phyloP scores from a whole-genome alignment of 2,329 filamentous ascomycete genomes.

The Stemphylium lycopersici region DNA sequence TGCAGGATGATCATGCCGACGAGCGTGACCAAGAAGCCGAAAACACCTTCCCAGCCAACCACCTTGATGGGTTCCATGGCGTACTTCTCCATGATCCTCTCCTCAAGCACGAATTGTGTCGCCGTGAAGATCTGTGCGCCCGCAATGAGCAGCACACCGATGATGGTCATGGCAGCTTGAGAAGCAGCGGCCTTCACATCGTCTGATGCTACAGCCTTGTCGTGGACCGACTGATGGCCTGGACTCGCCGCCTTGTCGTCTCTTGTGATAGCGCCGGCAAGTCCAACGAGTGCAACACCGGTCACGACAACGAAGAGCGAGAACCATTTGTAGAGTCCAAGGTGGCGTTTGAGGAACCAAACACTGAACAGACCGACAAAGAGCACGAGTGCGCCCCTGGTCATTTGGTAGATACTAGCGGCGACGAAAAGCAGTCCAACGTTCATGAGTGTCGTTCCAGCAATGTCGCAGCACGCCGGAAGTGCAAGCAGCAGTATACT shows the following conservation, averaged over 20 bases:
- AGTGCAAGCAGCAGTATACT: slow-evolving; percentile 77
- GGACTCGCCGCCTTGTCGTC: slow-evolving; percentile 61
- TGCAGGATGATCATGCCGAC: slow-evolving; percentile 82
- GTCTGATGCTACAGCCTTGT: slow-evolving; percentile 35
- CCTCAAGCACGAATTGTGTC: slow-evolving; percentile 93
- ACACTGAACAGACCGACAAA: slow-evolving; percentile 97
- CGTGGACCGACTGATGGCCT: slow-evolving; percentile 30
- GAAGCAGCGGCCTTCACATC: slow-evolving; percentile 51
- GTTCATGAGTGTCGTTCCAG: slow-evolving; percentile 97
- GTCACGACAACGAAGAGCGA: slow-evolving; percentile 84
- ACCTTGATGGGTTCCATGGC: slow-evolving; percentile 85
- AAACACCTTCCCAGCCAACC: slow-evolving; percentile 95
- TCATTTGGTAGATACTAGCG: slow-evolving; percentile 99
- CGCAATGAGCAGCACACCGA: slow-evolving; percentile 90
- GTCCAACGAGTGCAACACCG: slow-evolving; percentile 87
- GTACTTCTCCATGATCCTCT: slow-evolving; percentile 84
- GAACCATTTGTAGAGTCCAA: slow-evolving; percentile 91
- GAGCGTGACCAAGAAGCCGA: slow-evolving; percentile 82
- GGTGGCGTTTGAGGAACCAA: slow-evolving; percentile 78
- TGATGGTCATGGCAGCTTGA: slow-evolving; percentile 70
- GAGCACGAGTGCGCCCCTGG: slow-evolving; percentile 87
- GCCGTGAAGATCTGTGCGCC: slow-evolving; percentile 96
- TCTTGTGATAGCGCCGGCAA: slow-evolving; percentile 82
- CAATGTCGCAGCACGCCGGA: slow-evolving; percentile 91
- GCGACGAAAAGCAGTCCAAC: slow-evolving; percentile 91